These are phyloP conservation scores for Fusarium caatingaense DNA, from an alignment of 2,329 filamentous ascomycete genomes.

Conservation along the genomic window DNA sequence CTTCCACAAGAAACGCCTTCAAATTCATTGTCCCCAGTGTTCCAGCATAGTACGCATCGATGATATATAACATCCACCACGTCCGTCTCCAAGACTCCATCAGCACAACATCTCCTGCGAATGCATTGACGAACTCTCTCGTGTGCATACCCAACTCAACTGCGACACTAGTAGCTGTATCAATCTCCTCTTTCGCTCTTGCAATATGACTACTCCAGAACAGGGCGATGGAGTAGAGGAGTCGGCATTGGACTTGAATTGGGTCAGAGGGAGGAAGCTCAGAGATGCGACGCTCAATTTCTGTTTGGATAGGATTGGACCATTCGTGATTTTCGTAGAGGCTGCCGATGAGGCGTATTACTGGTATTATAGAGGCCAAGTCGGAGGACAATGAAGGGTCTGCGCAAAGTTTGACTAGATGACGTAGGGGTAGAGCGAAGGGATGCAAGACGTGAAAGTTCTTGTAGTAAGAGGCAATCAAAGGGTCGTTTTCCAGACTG, in stretches of 20 bases:
- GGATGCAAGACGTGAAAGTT: slow-evolving; percentile 52
- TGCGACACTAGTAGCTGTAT: slow-evolving; percentile 67
- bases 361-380: slow-evolving; percentile 40
- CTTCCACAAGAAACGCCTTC: slow-evolving; percentile 54
- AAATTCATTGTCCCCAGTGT: slow-evolving; percentile 47
- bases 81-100: slow-evolving; percentile 74
- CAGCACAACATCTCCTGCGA: slow-evolving; percentile 59
- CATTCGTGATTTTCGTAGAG: slow-evolving; percentile 46
- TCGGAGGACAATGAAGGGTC: not conserved
- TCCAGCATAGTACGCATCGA: slow-evolving; percentile 63
- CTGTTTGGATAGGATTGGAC: slow-evolving; percentile 15
- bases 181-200: slow-evolving; percentile 47
- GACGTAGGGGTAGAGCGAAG: slow-evolving; percentile 38
- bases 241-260: slow-evolving; percentile 51
- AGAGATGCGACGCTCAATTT: slow-evolving; percentile 13
- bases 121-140: slow-evolving; percentile 61
- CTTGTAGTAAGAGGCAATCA: slow-evolving; percentile 52
- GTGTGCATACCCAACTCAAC: slow-evolving; percentile 70
- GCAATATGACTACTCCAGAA: slow-evolving; percentile 50
- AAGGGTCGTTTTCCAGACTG: slow-evolving; percentile 29
- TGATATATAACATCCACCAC: slow-evolving; percentile 76
- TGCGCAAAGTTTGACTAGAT: slow-evolving; percentile 27
- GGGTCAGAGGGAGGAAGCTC: slow-evolving; percentile 26
- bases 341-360: slow-evolving; percentile 51
- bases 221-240: slow-evolving; percentile 52